phyloP scores from a whole-genome alignment of 257 asterid species.

The Ehretia macrophylla region DNA sequence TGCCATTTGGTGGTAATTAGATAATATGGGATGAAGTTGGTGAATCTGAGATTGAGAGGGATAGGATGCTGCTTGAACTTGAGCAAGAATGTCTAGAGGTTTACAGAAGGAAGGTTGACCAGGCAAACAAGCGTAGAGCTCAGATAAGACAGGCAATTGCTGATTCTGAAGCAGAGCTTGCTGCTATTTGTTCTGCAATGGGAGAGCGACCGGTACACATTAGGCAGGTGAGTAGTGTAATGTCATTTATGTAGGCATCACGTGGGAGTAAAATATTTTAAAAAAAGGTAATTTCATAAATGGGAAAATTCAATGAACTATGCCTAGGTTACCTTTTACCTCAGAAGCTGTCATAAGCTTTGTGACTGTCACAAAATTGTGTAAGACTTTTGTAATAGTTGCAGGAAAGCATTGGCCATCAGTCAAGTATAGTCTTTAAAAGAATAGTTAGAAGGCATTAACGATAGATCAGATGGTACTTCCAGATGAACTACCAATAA shows the following conservation, averaged over 20 bases:
- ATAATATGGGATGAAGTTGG: slow-evolving; percentile 99
- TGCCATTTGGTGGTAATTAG: slow-evolving; percentile 33
- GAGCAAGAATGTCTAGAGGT: slow-evolving; percentile 93
- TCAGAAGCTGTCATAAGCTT: no score
- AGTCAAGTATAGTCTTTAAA: no score
- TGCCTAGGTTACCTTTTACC: no score
- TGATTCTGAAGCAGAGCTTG: slow-evolving; percentile 97
- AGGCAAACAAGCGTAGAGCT: slow-evolving; percentile 85
- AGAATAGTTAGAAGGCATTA: no score
- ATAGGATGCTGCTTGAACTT: slow-evolving; percentile 76
- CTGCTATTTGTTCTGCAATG: slow-evolving; percentile 84
- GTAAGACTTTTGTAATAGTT: no score
- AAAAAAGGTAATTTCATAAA: no score
- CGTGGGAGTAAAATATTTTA: no score
- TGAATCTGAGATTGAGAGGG: slow-evolving; percentile 77
- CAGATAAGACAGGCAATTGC: slow-evolving; percentile 97
- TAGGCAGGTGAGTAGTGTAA: slow-evolving; percentile 57
- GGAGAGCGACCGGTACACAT: slow-evolving; percentile 94
- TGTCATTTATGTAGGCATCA: neutral
- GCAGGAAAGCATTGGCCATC: no score
- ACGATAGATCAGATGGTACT: no score
- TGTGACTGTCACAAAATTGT: no score
- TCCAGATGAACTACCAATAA: no score
- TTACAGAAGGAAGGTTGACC: slow-evolving; percentile 90
- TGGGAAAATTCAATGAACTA: no score